Conservation (phyloP, 306 rosid species). For the Gillenia trifoliata region DNA sequence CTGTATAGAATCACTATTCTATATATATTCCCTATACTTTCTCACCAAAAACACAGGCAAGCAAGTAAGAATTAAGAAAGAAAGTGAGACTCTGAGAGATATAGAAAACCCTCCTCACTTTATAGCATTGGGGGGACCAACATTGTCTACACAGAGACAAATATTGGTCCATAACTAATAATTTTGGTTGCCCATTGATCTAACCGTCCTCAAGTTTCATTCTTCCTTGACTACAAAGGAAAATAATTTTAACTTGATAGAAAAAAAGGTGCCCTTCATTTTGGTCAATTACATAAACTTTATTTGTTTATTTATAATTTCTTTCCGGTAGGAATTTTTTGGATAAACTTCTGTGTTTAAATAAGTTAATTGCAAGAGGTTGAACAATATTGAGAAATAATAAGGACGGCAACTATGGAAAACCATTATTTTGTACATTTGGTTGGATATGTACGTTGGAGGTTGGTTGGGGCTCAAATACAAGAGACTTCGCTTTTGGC, state of each 20-base stretch:
- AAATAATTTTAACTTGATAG: background rate
- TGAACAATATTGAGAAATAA: background rate
- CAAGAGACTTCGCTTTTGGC: background rate
- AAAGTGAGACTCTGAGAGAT: too few species aligned
- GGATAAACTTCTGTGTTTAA: background rate
- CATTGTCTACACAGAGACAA: background rate
- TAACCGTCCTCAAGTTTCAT: constrained; percentile 8
- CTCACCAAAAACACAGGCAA: background rate
- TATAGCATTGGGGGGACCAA: background rate
- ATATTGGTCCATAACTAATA: constrained; percentile 11
- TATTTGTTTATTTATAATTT: too few species aligned
- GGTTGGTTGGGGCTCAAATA: background rate
- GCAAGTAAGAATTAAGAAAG: background rate
- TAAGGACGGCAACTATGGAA: background rate
- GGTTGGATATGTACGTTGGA: background rate
- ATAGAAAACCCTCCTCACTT: background rate
- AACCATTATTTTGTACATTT: background rate
- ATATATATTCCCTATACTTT: background rate
- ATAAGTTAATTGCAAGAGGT: background rate
- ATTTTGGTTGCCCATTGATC: constrained; percentile 17
- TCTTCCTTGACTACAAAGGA: background rate
- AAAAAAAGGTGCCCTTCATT: background rate
- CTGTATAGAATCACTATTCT: background rate
- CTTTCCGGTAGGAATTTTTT: background rate
- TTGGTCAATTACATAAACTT: background rate